Base-by-base conservation (phyloP, 1,284 basidiomycete genomes). In the Trametes sp. region DNA sequence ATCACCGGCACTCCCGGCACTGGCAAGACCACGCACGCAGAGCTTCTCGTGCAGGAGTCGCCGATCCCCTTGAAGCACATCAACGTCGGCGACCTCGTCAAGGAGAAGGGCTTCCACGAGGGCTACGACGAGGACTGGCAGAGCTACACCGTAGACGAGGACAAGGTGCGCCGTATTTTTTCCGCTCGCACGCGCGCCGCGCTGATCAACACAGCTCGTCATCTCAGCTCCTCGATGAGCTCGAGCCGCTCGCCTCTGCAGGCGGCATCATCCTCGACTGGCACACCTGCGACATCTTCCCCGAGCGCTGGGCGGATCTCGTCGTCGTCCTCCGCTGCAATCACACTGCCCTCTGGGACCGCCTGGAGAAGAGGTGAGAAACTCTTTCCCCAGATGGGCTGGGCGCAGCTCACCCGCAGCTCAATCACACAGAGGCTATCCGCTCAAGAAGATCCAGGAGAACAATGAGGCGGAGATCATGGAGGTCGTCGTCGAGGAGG, bases 401-500 rank as follows among this genome's bases (percentile, higher is more conserved):
- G 21, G 8, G 51, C 45, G 31, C 21, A n/a, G 50, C 57, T 55
- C n/a, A 63, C 31, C 11, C 45, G 33, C 52, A 21, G 28, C 29
- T 14, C 46, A 16, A 24, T 19, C 56, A 54, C 54, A 10, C 75
- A 98, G 97, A 68, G 87, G 87, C 13, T 99, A 99, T 74, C 81
- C 92, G 0, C 77, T 95, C 50, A 93, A 94, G 74, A 99, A 99
- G 80, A 95, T 99, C 11, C 92, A 96, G 75, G 98, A 99, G 78
- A 99, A 99, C 76, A 97, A 99, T 77, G 91, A 96, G 70, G 96
- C 96, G 10, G 97, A 99, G 78, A 99, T 99, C 74, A 98, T 99
- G 96, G 86, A 94, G 72, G 89, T 96, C 36, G 90, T 98, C 26
- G 80, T 93, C 10, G 92, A 94, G 48, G 97, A 99, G 76, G 96